A percentile compares a stretch with the other conserved stretches of the same genome.
These are phyloP conservation scores for Umbelopsis isabellina DNA, from an alignment of 192 early-diverging fungal genomes.

Conservation along the genomic window DNA sequence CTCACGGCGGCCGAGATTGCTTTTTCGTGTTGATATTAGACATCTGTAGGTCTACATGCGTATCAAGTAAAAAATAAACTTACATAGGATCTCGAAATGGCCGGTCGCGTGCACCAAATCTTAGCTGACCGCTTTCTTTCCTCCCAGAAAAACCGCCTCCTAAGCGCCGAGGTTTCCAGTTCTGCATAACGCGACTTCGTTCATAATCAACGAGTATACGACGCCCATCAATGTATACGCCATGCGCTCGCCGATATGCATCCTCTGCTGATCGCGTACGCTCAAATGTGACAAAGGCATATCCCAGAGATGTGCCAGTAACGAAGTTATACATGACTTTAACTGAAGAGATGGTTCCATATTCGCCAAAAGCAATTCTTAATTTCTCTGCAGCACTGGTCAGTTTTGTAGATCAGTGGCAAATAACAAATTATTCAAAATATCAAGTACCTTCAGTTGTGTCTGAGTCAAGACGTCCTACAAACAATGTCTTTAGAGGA, in stretches of 20 bases:
- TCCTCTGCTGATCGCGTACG: constrained; percentile 26
- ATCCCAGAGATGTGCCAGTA: constrained; percentile 42
- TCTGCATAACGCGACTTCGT: constrained; percentile 37
- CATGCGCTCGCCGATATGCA: constrained; percentile 36
- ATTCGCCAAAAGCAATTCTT: constrained; percentile 29
- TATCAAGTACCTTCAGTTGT: constrained; percentile 40
- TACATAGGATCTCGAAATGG: constrained; percentile 35
- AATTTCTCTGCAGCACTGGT: constrained; percentile 27
- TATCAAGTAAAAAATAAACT: background rate
- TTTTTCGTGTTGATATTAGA: background rate
- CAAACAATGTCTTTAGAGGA: constrained; percentile 42
- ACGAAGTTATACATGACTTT: constrained; percentile 38
- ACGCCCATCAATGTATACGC: constrained; percentile 33
- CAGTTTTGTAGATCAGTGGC: background rate
- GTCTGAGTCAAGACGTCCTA: constrained; percentile 39
- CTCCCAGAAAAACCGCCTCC: constrained; percentile 48
- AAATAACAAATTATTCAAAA: background rate
- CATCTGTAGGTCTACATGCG: no score
- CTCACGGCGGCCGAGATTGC: background rate
- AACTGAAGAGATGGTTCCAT: constrained; percentile 29
- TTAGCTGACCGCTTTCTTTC: constrained; percentile 47
- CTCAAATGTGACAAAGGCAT: constrained; percentile 44
- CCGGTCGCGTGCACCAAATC: constrained; percentile 47
- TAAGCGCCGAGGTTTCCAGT: constrained; percentile 46
- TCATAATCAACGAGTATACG: constrained; percentile 47